phyloP scores from a whole-genome alignment of 1,284 basidiomycete species.

The Leccinum subspadiceum region DNA sequence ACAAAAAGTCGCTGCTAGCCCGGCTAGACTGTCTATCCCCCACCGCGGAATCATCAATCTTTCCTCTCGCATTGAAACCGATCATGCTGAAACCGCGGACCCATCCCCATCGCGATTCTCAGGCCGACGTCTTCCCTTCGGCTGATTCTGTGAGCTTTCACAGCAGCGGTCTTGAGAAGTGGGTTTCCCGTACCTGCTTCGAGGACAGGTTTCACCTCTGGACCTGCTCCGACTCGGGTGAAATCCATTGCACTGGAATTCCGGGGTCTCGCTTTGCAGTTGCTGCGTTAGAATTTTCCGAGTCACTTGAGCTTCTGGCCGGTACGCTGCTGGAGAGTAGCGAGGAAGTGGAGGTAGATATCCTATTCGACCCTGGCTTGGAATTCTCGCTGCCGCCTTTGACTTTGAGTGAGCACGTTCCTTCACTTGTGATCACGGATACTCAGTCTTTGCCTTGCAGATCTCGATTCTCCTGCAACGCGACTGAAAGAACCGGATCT shows the following conservation, averaged over 20 bases:
- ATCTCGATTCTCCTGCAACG: slow-evolving; percentile 22
- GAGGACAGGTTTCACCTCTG: slow-evolving; percentile 66
- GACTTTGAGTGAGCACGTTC: slow-evolving; percentile 16
- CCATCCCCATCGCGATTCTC: slow-evolving; percentile 3
- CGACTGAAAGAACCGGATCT: slow-evolving; percentile 4
- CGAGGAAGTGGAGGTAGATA: slow-evolving; percentile 10
- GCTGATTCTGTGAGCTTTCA: slow-evolving; percentile 39
- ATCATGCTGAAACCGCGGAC: slow-evolving; percentile 25
- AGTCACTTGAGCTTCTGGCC: slow-evolving; percentile 58
- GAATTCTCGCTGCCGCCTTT: slow-evolving; percentile 21
- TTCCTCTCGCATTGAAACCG: slow-evolving; percentile 43
- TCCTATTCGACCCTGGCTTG: slow-evolving; percentile 15
- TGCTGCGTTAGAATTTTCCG: slow-evolving; percentile 70
- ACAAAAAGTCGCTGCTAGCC: slow-evolving; percentile 49
- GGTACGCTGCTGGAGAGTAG: slow-evolving; percentile 31
- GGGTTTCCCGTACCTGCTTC: slow-evolving; percentile 71
- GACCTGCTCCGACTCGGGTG: slow-evolving; percentile 39
- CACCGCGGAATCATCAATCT: slow-evolving; percentile 49
- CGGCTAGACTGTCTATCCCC: slow-evolving; percentile 45
- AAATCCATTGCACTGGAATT: slow-evolving; percentile 41
- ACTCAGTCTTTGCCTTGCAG: slow-evolving; percentile 19
- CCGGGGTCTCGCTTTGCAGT: slow-evolving; percentile 56
- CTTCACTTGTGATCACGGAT: neutral
- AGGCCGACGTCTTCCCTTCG: slow-evolving; percentile 44
- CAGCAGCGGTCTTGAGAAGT: slow-evolving; percentile 60